These are phyloP conservation scores for Apophysomyces variabilis DNA, from an alignment of 371 early-diverging fungal genomes.

Conservation along the genomic window DNA sequence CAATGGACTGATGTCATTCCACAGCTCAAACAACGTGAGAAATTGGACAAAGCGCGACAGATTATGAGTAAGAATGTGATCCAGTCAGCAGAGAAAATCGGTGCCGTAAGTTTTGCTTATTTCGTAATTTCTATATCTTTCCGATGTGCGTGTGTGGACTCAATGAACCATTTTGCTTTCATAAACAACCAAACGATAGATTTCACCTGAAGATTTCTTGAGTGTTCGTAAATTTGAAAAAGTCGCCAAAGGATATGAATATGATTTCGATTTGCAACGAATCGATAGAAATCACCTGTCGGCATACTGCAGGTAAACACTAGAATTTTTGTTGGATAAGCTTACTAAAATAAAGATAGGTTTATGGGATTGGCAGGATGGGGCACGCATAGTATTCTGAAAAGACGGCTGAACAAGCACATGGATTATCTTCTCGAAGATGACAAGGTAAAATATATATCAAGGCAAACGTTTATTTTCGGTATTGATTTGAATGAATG, in stretches of 20 bases:
- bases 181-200: constrained; percentile 27
- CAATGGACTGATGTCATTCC: constrained; percentile 1
- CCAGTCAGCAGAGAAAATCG: constrained; percentile 34
- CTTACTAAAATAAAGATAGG: constrained; percentile 24
- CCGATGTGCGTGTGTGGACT: too few species aligned
- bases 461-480: not conserved
- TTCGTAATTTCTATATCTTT: not conserved
- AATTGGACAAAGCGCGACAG: constrained; percentile 59
- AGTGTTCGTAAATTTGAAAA: constrained; percentile 44
- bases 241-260: constrained; percentile 52
- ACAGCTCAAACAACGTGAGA: constrained; percentile 61
- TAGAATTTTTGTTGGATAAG: not conserved
- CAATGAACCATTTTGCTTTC: too few species aligned
- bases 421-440: constrained; percentile 58
- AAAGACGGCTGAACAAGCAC: constrained; percentile 54
- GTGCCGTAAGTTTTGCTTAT: constrained; percentile 33
- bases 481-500: not conserved
- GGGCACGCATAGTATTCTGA: constrained; percentile 59
- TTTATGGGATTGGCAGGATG: constrained; percentile 63
- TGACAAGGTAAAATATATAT: constrained; percentile 46
- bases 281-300: constrained; percentile 58
- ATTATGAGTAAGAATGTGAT: constrained; percentile 55
- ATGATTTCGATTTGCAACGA: constrained; percentile 53
- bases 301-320: constrained; percentile 56
- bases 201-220: constrained; percentile 56